phyloP scores from a whole-genome alignment of 202 grass and related monocot species.

The Setaria italica region DNA sequence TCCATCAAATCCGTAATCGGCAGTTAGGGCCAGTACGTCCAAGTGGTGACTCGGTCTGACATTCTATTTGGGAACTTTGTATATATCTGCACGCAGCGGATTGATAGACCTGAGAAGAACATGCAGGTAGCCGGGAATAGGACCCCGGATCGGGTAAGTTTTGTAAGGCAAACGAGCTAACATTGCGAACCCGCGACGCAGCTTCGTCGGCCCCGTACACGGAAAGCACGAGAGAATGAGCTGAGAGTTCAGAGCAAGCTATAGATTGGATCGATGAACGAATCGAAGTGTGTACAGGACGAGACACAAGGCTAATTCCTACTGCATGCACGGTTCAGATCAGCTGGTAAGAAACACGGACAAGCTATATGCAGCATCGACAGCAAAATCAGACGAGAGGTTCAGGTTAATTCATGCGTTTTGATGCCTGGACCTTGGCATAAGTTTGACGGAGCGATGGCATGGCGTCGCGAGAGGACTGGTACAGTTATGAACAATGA shows the following conservation, averaged over 20 bases:
- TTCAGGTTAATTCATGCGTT: too few species aligned
- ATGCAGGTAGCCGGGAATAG: conserved; percentile 30
- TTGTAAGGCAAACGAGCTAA: neutral
- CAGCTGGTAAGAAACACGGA: too few species aligned
- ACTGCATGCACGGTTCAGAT: too few species aligned
- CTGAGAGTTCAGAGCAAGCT: neutral
- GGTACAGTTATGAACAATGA: neutral
- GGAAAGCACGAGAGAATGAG: neutral
- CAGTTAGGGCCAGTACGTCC: conserved; percentile 32
- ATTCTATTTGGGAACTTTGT: conserved; percentile 29
- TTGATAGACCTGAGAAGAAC: conserved; percentile 21
- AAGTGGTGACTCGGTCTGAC: neutral
- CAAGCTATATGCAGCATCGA: too few species aligned
- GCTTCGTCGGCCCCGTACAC: neutral
- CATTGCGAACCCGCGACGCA: neutral
- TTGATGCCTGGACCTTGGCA: too few species aligned
- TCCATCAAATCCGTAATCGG: conserved; percentile 24
- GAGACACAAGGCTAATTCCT: too few species aligned
- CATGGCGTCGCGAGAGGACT: too few species aligned
- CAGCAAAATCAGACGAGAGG: too few species aligned
- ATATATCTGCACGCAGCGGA: neutral
- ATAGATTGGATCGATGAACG: neutral
- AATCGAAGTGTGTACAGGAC: neutral
- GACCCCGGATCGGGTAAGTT: conserved; percentile 5
- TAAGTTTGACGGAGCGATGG: too few species aligned